These are phyloP conservation scores for Tuber calosporum DNA, from an alignment of 495 filamentous ascomycete species.

Conservation along the genomic window DNA sequence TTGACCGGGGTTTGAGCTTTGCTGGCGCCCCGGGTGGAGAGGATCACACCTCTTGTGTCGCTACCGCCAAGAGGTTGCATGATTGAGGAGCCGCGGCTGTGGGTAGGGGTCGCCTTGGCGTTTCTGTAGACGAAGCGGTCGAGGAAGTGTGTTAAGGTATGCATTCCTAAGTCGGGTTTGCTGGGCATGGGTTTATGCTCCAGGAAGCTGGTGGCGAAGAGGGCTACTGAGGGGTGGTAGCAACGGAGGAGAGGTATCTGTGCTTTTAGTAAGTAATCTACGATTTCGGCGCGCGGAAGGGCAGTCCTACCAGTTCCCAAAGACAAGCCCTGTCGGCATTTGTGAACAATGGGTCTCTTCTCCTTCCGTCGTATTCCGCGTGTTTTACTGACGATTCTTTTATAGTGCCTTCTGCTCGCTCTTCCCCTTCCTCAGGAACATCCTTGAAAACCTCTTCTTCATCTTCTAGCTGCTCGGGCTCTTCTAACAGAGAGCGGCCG, in stretches of 20 bases:
- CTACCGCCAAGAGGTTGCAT: conserved; percentile 85
- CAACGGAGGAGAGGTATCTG: conserved; percentile 67
- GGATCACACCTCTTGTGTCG: conserved; percentile 56
- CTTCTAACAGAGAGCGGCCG: conserved; percentile 62
- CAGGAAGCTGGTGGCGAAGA: conserved; percentile 67
- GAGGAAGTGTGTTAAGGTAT: conserved; percentile 88
- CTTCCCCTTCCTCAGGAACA: conserved; percentile 53
- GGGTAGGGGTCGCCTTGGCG: conserved; percentile 59
- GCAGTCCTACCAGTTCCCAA: conserved; percentile 69
- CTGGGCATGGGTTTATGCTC: conserved; percentile 59
- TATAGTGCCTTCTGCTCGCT: conserved; percentile 8
- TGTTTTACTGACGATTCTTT: conserved; percentile 13
- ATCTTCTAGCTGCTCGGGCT: conserved; percentile 65
- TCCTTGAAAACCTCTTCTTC: conserved; percentile 62
- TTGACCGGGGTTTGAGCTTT: conserved; percentile 59
- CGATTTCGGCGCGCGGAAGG: background rate
- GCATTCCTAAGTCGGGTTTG: conserved; percentile 79
- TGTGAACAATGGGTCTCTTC: conserved; percentile 81
- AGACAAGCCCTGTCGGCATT: conserved; percentile 84
- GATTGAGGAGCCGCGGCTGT: conserved; percentile 68
- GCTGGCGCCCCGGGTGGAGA: conserved; percentile 51
- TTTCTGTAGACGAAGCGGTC: conserved; percentile 95
- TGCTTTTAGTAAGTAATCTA: conserved; percentile 10
- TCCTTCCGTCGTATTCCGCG: conserved; percentile 69
- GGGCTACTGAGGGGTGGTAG: conserved; percentile 91